Base-by-base conservation (phyloP, 1,139 yeast genomes). In the Candida sanyaensis region DNA sequence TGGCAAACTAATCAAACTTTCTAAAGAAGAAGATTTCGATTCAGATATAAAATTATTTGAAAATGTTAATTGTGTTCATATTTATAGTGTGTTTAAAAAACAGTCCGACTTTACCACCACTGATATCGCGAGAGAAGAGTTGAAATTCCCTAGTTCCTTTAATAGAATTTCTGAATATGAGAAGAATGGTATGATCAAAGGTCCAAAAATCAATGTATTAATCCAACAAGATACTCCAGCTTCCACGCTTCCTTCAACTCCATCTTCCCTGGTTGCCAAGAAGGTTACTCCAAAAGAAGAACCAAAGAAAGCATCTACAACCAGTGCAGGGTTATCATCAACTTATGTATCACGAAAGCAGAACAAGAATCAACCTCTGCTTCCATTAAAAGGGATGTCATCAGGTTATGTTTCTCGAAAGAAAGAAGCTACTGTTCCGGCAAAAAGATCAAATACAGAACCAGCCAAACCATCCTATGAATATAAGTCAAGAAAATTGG, bases 401-500 rank as follows among this genome's bases (percentile, higher is more conserved):
- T 55, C 59, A 9, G 53, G 50, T 12, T 64, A 64, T 48, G 56
- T 59, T 2, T 63, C 70, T 11, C 55, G 68, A 10, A 66, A 66
- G 45, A 51, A 54, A 6, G 60, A 56, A 38, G 46, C 55, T 5
- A 13, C 45, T 5, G 17, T 38, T 7, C 53, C 51, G 2, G 42
- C 39, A 9, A 55, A 52, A 47, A 51, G 59, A 44, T 34, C 54
- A 21, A 23, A 50, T 6, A 44, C 54, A 10, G 55, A 56, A 26
- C 57, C 58, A 1, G 46, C 53, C 6, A 40, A 51, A 3, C 47
- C 45, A 6, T 53, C 55, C 4, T 72, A 67, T 53, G 69, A 67
- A 45, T 74, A 75, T 53, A 71, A 73, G 53, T 73, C 78, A 2
- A 58, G 79, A 26, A 75, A 75, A 47, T 36, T 56, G 13, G 72